Conservation (phyloP, 768 basidiomycete genomes). For the Tulasnella sp. region DNA sequence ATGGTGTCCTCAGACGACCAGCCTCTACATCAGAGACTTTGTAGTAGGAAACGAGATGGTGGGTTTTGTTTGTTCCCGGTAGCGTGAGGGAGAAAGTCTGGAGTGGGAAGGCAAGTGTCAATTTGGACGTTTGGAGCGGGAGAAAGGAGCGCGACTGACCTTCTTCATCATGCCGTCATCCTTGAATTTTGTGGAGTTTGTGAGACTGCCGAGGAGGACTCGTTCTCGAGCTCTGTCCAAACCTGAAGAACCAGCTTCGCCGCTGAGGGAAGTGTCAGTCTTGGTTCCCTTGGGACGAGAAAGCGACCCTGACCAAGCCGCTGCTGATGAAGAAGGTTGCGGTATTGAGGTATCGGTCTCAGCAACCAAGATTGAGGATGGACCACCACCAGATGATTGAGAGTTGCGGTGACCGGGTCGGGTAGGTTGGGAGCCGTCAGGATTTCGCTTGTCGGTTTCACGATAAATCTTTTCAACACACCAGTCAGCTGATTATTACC, state of each 20-base stretch:
- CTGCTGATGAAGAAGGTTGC: slow-evolving; percentile 32
- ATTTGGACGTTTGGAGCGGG: not conserved
- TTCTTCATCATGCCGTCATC: slow-evolving; percentile 92
- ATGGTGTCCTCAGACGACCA: slow-evolving; percentile 78
- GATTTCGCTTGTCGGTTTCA: slow-evolving; percentile 61
- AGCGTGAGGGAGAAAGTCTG: slow-evolving; percentile 89
- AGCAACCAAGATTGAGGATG: slow-evolving; percentile 10
- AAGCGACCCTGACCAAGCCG: not conserved
- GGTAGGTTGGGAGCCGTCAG: not conserved
- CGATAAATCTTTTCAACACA: slow-evolving; percentile 49
- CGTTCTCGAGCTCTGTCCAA: slow-evolving; percentile 68
- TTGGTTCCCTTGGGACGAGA: slow-evolving; percentile 31
- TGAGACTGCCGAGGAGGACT: slow-evolving; percentile 76
- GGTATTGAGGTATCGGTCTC: slow-evolving; percentile 18
- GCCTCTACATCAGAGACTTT: slow-evolving; percentile 80
- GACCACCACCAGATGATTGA: slow-evolving; percentile 6
- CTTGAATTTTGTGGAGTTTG: slow-evolving; percentile 90
- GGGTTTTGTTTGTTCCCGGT: slow-evolving; percentile 49
- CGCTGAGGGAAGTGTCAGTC: slow-evolving; percentile 35
- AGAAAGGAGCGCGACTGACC: slow-evolving; percentile 36
- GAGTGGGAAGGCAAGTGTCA: not conserved
- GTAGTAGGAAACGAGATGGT: slow-evolving; percentile 93
- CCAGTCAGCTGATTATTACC: not conserved
- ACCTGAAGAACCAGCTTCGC: slow-evolving; percentile 23
- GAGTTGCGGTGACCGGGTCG: slow-evolving; percentile 3